phyloP scores from a whole-genome alignment of 352 stramenopile species.

The Elongisporangium anandrum region DNA sequence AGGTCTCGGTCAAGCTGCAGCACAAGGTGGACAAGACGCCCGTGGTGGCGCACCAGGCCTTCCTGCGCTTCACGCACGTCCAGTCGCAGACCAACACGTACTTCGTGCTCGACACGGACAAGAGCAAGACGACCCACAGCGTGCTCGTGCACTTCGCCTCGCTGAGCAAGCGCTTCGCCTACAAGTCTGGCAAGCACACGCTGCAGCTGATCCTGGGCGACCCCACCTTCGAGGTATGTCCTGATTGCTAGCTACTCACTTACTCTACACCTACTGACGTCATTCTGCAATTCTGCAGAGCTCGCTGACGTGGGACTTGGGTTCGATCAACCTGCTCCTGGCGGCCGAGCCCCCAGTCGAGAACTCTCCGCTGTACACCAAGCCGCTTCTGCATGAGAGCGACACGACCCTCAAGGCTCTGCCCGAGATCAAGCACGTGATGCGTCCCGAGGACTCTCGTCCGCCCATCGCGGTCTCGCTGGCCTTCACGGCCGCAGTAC shows the following conservation, averaged over 20 bases:
- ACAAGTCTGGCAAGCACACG: conserved; percentile 65
- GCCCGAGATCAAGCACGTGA: conserved; percentile 85
- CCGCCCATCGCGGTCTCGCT: conserved; percentile 64
- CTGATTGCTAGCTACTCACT: background rate
- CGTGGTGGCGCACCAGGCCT: conserved; percentile 67
- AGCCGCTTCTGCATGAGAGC: conserved; percentile 81
- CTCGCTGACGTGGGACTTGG: conserved; percentile 68
- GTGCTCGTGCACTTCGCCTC: conserved; percentile 46
- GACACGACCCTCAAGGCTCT: conserved; percentile 84
- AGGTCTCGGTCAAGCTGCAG: conserved; percentile 56
- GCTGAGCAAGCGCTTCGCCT: conserved; percentile 79
- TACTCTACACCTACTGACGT: background rate
- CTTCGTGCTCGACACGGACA: conserved; percentile 61
- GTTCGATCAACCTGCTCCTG: conserved; percentile 64
- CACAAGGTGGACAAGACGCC: conserved; percentile 47
- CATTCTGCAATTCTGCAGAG: conserved; percentile 13
- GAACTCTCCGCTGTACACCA: conserved; percentile 82
- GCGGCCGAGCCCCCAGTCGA: conserved; percentile 46
- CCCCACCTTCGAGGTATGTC: conserved; percentile 52
- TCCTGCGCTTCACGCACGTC: conserved; percentile 67
- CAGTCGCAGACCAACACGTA: conserved; percentile 58
- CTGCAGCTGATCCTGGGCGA: conserved; percentile 77
- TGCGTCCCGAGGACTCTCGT: conserved; percentile 69
- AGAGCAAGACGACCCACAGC: conserved; percentile 25
- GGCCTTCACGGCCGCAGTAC: conserved; percentile 58